Evolutionary conservation across 2,329 filamentous ascomycete species (phyloP).

Genomic region (Fusarium gaditjirri): DNA sequence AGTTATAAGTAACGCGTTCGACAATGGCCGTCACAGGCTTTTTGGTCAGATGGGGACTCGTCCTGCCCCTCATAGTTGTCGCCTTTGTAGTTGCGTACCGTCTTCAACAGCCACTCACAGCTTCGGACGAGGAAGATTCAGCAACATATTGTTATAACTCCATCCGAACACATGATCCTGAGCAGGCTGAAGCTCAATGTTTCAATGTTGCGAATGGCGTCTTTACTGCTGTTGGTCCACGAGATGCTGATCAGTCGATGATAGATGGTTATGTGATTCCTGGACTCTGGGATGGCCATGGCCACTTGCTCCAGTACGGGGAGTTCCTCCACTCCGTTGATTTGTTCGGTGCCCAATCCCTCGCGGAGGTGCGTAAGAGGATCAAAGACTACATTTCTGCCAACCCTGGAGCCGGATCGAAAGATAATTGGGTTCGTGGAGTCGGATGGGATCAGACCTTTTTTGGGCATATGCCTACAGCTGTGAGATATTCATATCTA

Average conservation of each 20-base stretch:
- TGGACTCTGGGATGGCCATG: constrained; percentile 77
- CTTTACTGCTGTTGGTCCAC: constrained; percentile 61
- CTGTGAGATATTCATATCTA: constrained; percentile 55
- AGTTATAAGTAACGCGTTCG: background rate
- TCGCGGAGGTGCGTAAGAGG: constrained; percentile 64
- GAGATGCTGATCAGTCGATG: constrained; percentile 38
- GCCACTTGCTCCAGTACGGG: constrained; percentile 73
- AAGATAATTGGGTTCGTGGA: constrained; percentile 71
- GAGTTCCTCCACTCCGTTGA: constrained; percentile 74
- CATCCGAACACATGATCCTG: constrained; percentile 51
- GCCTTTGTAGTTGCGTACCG: constrained; percentile 49
- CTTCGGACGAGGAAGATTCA: background rate
- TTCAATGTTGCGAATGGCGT: constrained; percentile 65
- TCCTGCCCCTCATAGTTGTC: constrained; percentile 46
- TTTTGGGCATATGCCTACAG: constrained; percentile 73
- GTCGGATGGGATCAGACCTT: constrained; percentile 77
- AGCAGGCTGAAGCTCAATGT: constrained; percentile 58
- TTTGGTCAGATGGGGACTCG: constrained; percentile 45
- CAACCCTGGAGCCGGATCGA: constrained; percentile 63
- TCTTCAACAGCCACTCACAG: constrained; percentile 42
- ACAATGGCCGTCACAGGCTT: constrained; percentile 22
- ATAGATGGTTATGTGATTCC: constrained; percentile 67
- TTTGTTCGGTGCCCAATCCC: constrained; percentile 67
- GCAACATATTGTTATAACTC: constrained; percentile 54
- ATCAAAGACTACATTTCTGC: constrained; percentile 61